Conservation (phyloP, 805 yeast species). For the Metschnikowia drakensbergensis region DNA sequence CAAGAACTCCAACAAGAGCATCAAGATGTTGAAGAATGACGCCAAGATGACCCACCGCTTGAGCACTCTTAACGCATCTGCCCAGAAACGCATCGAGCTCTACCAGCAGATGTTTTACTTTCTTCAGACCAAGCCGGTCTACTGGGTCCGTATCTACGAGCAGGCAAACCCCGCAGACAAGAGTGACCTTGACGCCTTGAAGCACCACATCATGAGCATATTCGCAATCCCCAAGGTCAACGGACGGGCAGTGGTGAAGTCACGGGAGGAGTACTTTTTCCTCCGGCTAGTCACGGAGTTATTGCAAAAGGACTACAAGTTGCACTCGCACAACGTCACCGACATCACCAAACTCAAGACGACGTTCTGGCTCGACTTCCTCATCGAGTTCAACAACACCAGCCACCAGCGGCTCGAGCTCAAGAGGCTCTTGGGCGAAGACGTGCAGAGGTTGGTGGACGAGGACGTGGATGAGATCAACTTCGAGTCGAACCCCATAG, state of each 20-base stretch:
- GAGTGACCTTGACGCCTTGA: not conserved
- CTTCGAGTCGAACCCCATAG: constrained; percentile 77
- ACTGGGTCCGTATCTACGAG: constrained; percentile 56
- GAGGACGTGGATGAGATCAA: constrained; percentile 51
- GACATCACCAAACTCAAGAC: constrained; percentile 37
- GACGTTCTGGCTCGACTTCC: constrained; percentile 44
- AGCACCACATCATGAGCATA: constrained; percentile 13
- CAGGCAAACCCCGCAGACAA: constrained; percentile 21
- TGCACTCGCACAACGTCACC: constrained; percentile 24
- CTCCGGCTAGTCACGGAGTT: constrained; percentile 52
- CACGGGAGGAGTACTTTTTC: constrained; percentile 69
- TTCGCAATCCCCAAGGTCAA: constrained; percentile 30
- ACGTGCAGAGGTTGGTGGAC: constrained; percentile 37
- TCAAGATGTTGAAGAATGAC: constrained; percentile 28
- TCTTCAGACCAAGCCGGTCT: constrained; percentile 77
- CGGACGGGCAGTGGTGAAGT: constrained; percentile 26
- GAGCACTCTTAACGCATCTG: constrained; percentile 32
- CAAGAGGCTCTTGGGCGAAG: constrained; percentile 38
- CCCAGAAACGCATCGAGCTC: constrained; percentile 53
- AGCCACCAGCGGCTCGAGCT: constrained; percentile 47
- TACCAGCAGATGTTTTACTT: constrained; percentile 79
- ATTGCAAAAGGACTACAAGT: constrained; percentile 39
- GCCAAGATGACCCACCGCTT: constrained; percentile 15
- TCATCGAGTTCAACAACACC: constrained; percentile 42
- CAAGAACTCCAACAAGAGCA: constrained; percentile 38